phyloP scores from a whole-genome alignment of 202 grass and related monocot genomes.

The Zoysia matrella region DNA sequence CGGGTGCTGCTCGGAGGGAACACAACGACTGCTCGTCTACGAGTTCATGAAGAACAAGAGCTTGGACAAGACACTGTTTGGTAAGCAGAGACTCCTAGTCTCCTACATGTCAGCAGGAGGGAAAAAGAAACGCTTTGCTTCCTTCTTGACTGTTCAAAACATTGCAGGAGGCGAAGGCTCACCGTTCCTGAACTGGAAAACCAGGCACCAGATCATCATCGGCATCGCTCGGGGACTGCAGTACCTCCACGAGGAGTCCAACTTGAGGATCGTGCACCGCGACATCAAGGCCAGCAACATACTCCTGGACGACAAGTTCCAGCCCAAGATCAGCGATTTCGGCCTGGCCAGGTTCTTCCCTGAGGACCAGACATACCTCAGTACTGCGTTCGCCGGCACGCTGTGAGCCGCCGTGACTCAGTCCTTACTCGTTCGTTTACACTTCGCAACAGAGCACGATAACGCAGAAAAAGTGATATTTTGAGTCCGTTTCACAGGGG shows the following conservation, averaged over 20 bases:
- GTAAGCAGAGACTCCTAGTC: conserved; percentile 19
- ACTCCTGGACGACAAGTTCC: conserved; percentile 76
- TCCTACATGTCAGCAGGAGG: not conserved
- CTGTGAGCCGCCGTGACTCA: conserved; percentile 37
- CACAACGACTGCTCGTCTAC: conserved; percentile 70
- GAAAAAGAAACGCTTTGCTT: not conserved
- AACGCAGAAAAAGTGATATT: not conserved
- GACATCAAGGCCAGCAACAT: conserved; percentile 86
- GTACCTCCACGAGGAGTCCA: conserved; percentile 77
- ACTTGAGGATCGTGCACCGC: conserved; percentile 70
- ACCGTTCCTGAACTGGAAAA: conserved; percentile 58
- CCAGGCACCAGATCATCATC: conserved; percentile 58
- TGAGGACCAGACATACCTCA: conserved; percentile 70
- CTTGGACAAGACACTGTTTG: conserved; percentile 74
- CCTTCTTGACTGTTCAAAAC: not conserved
- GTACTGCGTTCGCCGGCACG: conserved; percentile 60
- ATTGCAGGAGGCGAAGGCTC: conserved; percentile 38
- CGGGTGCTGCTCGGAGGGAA: conserved; percentile 81
- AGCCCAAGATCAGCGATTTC: conserved; percentile 70
- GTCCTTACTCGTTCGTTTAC: not conserved
- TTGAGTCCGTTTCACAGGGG: conserved; percentile 36
- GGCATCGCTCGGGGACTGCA: conserved; percentile 52
- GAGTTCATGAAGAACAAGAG: conserved; percentile 90
- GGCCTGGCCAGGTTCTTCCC: conserved; percentile 75
- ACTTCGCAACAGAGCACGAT: too few relatives aligned